Evolutionary conservation across 2,329 filamentous ascomycete genomes (phyloP), one percentile per base, ranked within the genome.

Genomic region (Calonectria hawksworthii): DNA sequence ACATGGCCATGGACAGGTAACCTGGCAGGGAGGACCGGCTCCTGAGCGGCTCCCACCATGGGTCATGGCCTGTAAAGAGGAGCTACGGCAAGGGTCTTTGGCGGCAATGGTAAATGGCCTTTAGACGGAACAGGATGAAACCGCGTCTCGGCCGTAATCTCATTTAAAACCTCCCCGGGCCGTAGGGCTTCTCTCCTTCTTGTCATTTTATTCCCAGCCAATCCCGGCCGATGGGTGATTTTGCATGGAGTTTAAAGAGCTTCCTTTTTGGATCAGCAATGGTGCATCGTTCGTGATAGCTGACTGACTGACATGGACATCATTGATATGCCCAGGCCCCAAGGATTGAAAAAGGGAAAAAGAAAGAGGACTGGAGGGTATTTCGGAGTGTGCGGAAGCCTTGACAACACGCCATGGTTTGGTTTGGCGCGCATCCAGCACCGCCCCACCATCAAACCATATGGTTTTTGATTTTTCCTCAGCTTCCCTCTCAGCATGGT

Each of bases 101-200:
- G 32, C 36, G 59, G 28, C 61, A 47, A 32, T 50, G 41, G 41
- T 23, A 65, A 63, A 18, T 26, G 23, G 41, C 61, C 41, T 64
- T 23, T 65, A 34, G 26, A 50, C 41, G 61, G 21, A 65, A 65
- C 61, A 47, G 61, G 41, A 47, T 50, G 61, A 47, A 44, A 65
- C 41, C 28, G 18, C 41, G 26, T 65, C 61, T 65, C 61, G 61
- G 61, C 61, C 38, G 61, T 50, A 65, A 47, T 50, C 26, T 65
- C 61, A 65, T 65, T 65, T 47, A 30, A 16, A 65, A 23, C 28
- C 61, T 32, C 26, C 13, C 26, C 61, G 26, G 28, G 5, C 41
- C 61, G 38, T 47, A 47, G 61, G 13, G 61, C 61, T 23, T 47
- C 28, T 32, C 38, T 50, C 14, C 23, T 18, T 28, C 36, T 9